These are phyloP conservation scores for Tuber aestivum DNA, from an alignment of 495 filamentous ascomycete genomes.

Conservation along the genomic window DNA sequence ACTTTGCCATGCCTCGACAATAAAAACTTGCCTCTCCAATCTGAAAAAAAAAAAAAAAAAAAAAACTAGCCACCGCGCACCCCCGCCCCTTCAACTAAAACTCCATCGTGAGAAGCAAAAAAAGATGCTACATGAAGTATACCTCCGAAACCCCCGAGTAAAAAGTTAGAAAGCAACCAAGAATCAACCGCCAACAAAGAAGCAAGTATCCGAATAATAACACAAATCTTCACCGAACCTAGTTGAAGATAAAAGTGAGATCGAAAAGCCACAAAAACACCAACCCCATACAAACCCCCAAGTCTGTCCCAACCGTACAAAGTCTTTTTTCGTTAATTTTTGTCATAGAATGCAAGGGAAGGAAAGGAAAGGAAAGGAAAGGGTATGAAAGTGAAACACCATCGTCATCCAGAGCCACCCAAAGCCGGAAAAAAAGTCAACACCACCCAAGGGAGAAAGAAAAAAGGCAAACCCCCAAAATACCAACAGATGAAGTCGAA, in stretches of 20 bases:
- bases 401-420: background rate
- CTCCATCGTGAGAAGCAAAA: slow-evolving; percentile 1
- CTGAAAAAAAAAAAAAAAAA: background rate
- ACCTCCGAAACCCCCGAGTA: background rate
- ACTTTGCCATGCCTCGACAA: slow-evolving; percentile 1
- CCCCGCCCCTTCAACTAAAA: background rate
- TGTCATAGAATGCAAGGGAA: slow-evolving; percentile 2
- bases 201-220: background rate
- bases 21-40: background rate
- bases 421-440: background rate
- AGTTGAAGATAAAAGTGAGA: background rate
- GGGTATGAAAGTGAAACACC: background rate
- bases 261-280: background rate
- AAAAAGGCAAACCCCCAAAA: background rate
- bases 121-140: slow-evolving; percentile 3
- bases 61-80: too few species aligned
- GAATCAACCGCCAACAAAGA: background rate
- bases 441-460: background rate
- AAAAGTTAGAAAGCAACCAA: background rate
- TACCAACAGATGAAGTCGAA: background rate
- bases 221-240: background rate
- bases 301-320: slow-evolving; percentile 3
- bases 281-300: background rate
- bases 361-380: background rate
- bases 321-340: slow-evolving; percentile 6